Conservation (phyloP, 768 basidiomycete genomes). For the Agrocybe praecox region DNA sequence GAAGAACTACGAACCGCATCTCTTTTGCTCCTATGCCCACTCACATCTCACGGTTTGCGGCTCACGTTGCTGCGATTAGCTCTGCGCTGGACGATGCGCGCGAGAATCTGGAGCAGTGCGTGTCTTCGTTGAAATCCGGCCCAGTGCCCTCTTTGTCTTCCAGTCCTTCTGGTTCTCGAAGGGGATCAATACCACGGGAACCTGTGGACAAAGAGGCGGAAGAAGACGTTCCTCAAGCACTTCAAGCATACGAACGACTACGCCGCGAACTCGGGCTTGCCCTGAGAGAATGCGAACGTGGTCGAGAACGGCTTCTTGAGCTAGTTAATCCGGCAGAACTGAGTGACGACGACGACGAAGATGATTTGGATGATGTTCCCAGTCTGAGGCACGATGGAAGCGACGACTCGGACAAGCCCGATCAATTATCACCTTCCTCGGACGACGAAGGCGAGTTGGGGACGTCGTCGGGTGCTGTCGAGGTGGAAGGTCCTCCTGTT, state of each 20-base stretch:
- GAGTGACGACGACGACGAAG: conserved; percentile 37
- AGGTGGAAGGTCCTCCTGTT: conserved; percentile 26
- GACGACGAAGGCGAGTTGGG: conserved; percentile 31
- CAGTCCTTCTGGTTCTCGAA: conserved; percentile 15
- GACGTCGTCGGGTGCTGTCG: conserved; percentile 20
- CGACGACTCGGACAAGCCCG: conserved; percentile 56
- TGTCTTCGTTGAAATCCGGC: conserved; percentile 54
- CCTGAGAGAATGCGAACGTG: conserved; percentile 81
- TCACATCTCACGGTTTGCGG: conserved; percentile 67
- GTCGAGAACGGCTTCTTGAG: conserved; percentile 63
- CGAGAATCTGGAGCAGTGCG: conserved; percentile 65
- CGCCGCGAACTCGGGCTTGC: conserved; percentile 78
- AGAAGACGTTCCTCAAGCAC: conserved; percentile 45
- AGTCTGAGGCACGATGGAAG: conserved; percentile 54
- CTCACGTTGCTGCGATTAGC: conserved; percentile 72
- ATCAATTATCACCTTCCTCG: conserved; percentile 36
- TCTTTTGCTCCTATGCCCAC: conserved; percentile 80
- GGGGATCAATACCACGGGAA: conserved; percentile 15
- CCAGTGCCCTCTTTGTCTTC: conserved; percentile 19
- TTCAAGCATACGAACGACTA: conserved; percentile 75
- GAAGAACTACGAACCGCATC: conserved; percentile 13
- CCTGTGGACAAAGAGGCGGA: conserved; percentile 19
- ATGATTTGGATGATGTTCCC: conserved; percentile 50
- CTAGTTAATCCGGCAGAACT: conserved; percentile 48
- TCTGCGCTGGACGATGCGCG: conserved; percentile 72